phyloP scores from a whole-genome alignment of 768 basidiomycete genomes.

The Imleria badia region DNA sequence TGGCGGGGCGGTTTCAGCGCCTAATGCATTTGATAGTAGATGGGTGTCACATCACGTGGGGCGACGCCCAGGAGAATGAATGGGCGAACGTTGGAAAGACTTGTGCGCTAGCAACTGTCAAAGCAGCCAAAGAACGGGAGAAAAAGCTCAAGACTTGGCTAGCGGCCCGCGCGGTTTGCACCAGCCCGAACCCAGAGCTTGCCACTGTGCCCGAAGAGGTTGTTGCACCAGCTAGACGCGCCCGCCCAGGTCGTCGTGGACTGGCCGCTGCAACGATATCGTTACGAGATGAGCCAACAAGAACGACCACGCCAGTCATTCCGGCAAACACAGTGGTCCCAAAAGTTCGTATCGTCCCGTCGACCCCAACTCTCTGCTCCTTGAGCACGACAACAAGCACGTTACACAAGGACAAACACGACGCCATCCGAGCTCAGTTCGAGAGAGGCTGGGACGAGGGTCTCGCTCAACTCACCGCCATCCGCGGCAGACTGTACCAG shows the following conservation, averaged over 20 bases:
- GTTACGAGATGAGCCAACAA: slow-evolving; percentile 38
- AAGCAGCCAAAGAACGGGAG: slow-evolving; percentile 65
- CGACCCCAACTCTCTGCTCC: slow-evolving; percentile 47
- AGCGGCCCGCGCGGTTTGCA: slow-evolving; percentile 31
- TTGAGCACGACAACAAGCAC: slow-evolving; percentile 43
- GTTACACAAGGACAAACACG: slow-evolving; percentile 35
- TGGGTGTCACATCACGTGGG: slow-evolving; percentile 54
- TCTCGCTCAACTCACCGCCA: slow-evolving; percentile 49
- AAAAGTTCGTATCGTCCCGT: slow-evolving; percentile 59
- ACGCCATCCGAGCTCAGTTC: slow-evolving; percentile 50
- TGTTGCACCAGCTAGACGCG: slow-evolving; percentile 13
- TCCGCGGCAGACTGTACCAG: slow-evolving; percentile 42
- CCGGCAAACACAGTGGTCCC: slow-evolving; percentile 17
- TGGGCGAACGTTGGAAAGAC: slow-evolving; percentile 62
- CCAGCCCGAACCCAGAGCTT: background rate
- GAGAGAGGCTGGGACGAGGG: slow-evolving; percentile 64
- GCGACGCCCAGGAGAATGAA: slow-evolving; percentile 49
- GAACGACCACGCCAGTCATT: slow-evolving; percentile 11
- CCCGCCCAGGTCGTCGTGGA: slow-evolving; percentile 53
- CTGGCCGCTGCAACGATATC: slow-evolving; percentile 68
- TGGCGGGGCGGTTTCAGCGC: slow-evolving; percentile 49
- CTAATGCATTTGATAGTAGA: slow-evolving; percentile 74
- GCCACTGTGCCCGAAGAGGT: background rate
- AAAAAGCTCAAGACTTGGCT: slow-evolving; percentile 54
- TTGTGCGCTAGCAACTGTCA: slow-evolving; percentile 61